Evolutionary conservation across 176 grass and related monocot species (phyloP), one percentile per base, ranked within the genome.

Genomic region (Bolboschoenus planiculmis): DNA sequence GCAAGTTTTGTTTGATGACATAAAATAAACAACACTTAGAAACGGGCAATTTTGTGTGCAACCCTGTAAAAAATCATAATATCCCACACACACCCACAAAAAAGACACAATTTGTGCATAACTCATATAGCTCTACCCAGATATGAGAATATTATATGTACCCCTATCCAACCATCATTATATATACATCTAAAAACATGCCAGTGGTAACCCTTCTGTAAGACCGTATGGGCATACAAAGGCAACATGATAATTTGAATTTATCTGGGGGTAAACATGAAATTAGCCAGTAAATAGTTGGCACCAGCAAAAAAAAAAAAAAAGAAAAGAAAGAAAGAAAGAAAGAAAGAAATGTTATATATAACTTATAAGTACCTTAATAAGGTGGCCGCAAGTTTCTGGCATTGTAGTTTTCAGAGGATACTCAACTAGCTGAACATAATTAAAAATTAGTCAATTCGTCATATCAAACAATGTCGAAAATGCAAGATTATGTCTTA

Each of bases 391-490:
- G 0, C 96, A 95, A 29, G 93, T 88, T 76, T 95, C 91, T 56
- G 87, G 30, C 93, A 95, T 90, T 54, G 87, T 87, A 53, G 91
- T 95, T 85, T 90, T 93, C 50, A 95, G 60, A 58, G 96, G 91
- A 85, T 95, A 95, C 89, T 99, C 96, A 34, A 99, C 91, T 50
- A 95, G 84, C 96, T 99, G 76, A 53, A 51, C 23, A 86, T 67
- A 85, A 75, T 20, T n/a, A n/a, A n/a, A n/a, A n/a, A n/a, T n/a
- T n/a, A 83, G 46, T 90, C 53, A 90, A 26, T 80, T 57, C 42
- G 35, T 60, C 23, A 58, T 60, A 83, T 61, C 55, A 91, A 31
- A 54, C 62, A 64, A 80, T 58, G 75, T 42, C 48, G 46, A 40
- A 53, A 84, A 66, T 3, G 61, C 80, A 82, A 67, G 29, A 50